Evolutionary conservation across 805 yeast species (phyloP).

Genomic region (Saccharomycopsis fibuligera): DNA sequence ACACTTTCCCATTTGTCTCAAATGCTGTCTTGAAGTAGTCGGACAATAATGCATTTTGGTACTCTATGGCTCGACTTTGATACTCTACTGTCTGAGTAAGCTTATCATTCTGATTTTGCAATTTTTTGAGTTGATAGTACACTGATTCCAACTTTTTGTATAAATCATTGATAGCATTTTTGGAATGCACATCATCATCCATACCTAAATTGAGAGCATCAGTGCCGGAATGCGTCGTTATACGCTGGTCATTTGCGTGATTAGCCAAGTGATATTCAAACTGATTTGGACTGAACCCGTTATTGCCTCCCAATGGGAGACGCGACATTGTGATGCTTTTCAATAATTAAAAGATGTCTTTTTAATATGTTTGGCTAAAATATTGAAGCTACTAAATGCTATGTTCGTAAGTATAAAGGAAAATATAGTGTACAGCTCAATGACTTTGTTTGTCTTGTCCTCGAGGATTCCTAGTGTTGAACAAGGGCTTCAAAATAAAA

Average conservation of each 20-base stretch:
- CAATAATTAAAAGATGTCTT: too few relatives aligned
- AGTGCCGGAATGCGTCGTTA: neutral
- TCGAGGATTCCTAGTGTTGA: too few relatives aligned
- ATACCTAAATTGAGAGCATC: neutral
- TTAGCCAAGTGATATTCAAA: slow-evolving; percentile 4
- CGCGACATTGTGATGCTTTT: slow-evolving; percentile 4
- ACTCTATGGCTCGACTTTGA: slow-evolving; percentile 6
- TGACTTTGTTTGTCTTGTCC: too few relatives aligned
- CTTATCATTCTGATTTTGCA: slow-evolving; percentile 5
- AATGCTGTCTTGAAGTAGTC: slow-evolving; percentile 8
- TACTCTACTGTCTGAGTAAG: slow-evolving; percentile 1
- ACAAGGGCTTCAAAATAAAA: too few relatives aligned
- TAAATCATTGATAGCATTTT: slow-evolving; percentile 3
- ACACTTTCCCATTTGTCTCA: slow-evolving; percentile 1
- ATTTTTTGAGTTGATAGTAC: slow-evolving; percentile 4
- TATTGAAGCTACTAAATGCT: too few relatives aligned
- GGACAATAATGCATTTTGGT: slow-evolving; percentile 7
- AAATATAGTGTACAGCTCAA: too few relatives aligned
- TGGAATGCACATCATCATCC: slow-evolving; percentile 2
- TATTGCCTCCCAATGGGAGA: neutral
- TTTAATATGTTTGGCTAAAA: too few relatives aligned
- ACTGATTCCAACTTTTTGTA: slow-evolving; percentile 4
- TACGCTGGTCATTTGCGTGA: neutral
- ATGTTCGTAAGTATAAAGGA: too few relatives aligned
- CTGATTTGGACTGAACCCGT: slow-evolving; percentile 1